Base-by-base conservation (phyloP, 805 yeast species). In the Starmerella powellii region DNA sequence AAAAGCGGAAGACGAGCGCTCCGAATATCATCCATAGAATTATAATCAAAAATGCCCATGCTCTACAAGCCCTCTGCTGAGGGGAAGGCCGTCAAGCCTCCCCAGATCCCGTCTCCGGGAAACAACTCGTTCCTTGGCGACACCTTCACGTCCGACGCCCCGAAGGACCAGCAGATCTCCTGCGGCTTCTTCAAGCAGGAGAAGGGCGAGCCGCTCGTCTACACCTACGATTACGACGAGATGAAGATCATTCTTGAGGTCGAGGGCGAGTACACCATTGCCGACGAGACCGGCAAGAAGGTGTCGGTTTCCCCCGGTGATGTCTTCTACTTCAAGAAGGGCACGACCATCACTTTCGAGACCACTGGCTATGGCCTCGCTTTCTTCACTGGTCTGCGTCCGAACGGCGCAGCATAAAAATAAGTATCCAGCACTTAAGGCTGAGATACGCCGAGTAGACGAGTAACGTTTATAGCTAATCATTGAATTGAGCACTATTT, bases 121-220 rank as follows among this genome's bases (percentile, higher is more conserved):
- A 39, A 40, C 66, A 78, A 78, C 61, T 71, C 85, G 6, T 78
- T 74, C 67, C 67, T 78, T 48, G 80, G 82, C 41, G 86, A 78
- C 56, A 65, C 68, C 48, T 73, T 73, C 63, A 68, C 76, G 32
- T 72, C 80, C 17, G 76, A 76, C 41, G 76, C 74, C 52, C 59
- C 65, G 38, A 36, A 39, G 24, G 83, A 73, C 38, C 61, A 76
- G 57, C 74, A 73, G 58, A 73, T 78, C 50, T 62, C 77, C 15
- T 67, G 77, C 57, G 86, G 86, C 40, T 78, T 78, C 65, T 78
- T 73, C 71, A 70, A 66, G 55, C 84, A 78, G 63, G 79, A 75
- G 60, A 64, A 65, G 42, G 85, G 85, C 45, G 76, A 73, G 59
- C 73, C 79, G 37, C 68, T 78, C 57, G 81, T 72, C n/a, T 78